phyloP scores from a whole-genome alignment of 2,329 filamentous ascomycete species.

The Aspergillus latus region DNA sequence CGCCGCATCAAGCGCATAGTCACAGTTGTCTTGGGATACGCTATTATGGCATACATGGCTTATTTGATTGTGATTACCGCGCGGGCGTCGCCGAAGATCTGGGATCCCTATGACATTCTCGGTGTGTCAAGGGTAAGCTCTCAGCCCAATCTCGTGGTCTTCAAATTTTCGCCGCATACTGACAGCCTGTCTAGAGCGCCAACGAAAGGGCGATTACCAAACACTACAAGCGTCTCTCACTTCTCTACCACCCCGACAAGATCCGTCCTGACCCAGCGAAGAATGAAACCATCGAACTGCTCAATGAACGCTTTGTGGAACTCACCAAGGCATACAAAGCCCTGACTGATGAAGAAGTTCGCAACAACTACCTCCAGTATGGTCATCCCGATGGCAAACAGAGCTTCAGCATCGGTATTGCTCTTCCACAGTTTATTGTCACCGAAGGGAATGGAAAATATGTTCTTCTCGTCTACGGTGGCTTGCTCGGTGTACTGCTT shows the following conservation, averaged over 20 bases:
- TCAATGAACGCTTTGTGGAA: conserved; percentile 90
- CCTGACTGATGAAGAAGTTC: conserved; percentile 92
- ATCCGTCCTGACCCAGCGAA: conserved; percentile 75
- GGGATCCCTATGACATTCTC: conserved; percentile 96
- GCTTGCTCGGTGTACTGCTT: conserved; percentile 82
- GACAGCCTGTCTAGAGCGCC: conserved; percentile 57
- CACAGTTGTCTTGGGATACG: conserved; percentile 74
- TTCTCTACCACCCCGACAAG: conserved; percentile 93
- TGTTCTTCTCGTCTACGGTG: conserved; percentile 83
- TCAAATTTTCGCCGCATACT: background rate
- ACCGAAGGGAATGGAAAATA: conserved; percentile 95
- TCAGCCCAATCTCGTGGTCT: background rate
- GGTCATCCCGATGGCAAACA: conserved; percentile 98
- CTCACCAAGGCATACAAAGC: conserved; percentile 98
- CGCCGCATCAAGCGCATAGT: conserved; percentile 81
- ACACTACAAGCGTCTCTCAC: conserved; percentile 81
- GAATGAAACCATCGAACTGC: conserved; percentile 81
- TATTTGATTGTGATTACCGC: conserved; percentile 85
- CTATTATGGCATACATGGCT: conserved; percentile 81
- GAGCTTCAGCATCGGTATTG: conserved; percentile 96
- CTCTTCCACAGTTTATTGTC: conserved; percentile 87
- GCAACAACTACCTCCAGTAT: conserved; percentile 94
- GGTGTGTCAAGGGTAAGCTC: conserved; percentile 72
- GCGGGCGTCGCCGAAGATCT: conserved; percentile 71
- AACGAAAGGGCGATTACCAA: conserved; percentile 90